Percentiles rank a stretch among this genome's conserved stretches.
Conservation (phyloP, 2,329 filamentous ascomycete genomes). For the Ceratocystiopsis brevicomis region DNA sequence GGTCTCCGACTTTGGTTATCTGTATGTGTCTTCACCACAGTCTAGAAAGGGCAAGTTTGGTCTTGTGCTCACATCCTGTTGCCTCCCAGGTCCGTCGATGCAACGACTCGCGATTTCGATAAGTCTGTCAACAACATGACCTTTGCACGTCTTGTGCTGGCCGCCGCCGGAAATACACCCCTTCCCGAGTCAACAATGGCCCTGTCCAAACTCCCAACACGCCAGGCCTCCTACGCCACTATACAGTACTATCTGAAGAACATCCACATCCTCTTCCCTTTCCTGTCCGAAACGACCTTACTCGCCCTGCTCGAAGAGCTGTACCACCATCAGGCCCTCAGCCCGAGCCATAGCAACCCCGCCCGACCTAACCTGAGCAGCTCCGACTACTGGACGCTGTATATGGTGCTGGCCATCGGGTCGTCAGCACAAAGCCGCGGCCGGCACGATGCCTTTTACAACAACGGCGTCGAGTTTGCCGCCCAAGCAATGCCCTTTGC, state of each 20-base stretch:
- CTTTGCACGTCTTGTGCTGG: conserved; percentile 72
- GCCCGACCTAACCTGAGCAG: conserved; percentile 33
- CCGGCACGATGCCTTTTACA: conserved; percentile 45
- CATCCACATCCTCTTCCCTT: conserved; percentile 61
- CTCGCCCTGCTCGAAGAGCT: conserved; percentile 64
- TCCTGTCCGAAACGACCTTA: conserved; percentile 63
- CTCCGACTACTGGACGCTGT: conserved; percentile 69
- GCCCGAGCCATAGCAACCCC: conserved; percentile 13
- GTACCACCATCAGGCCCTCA: conserved; percentile 41
- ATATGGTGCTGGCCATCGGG: conserved; percentile 75
- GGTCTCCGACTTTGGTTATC: conserved; percentile 81
- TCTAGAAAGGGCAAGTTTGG: too few species aligned
- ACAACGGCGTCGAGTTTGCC: conserved; percentile 35
- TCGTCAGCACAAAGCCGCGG: conserved; percentile 54
- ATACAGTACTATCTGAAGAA: conserved; percentile 74
- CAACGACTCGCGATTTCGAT: conserved; percentile 85
- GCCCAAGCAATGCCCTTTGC: conserved; percentile 54
- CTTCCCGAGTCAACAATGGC: conserved; percentile 43
- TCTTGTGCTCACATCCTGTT: background rate
- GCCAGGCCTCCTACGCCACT: conserved; percentile 46
- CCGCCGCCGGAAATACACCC: conserved; percentile 58
- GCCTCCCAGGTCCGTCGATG: conserved; percentile 60
- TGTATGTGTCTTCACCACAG: conserved; percentile 32
- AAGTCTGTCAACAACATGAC: conserved; percentile 77
- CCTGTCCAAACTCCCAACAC: conserved; percentile 41